These are phyloP conservation scores for Mortierella sp. DNA, from an alignment of 371 early-diverging fungal genomes.

Conservation along the genomic window DNA sequence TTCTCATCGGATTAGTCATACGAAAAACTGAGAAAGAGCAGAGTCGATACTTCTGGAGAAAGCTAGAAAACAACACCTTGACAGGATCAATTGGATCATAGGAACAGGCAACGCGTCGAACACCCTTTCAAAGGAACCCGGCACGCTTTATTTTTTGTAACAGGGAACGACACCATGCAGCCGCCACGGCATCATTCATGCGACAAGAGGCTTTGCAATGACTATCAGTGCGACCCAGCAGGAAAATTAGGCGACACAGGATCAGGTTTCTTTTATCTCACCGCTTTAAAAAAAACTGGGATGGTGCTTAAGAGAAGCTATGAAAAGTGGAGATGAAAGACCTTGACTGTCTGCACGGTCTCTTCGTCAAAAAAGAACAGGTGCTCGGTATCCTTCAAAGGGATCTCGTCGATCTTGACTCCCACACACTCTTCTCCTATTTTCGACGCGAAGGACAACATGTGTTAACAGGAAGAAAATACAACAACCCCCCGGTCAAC, in stretches of 20 bases:
- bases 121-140: too few species aligned
- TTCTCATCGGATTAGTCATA: not conserved
- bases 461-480: not conserved
- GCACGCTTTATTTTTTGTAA: not conserved
- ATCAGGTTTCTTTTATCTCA: not conserved
- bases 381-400: constrained; percentile 27
- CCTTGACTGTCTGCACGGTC: constrained; percentile 50
- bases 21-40: not conserved
- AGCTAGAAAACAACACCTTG: not conserved
- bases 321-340: constrained; percentile 38
- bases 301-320: not conserved
- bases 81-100: not conserved
- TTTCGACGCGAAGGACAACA: not conserved
- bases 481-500: not conserved
- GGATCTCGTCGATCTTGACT: constrained; percentile 43
- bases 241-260: not conserved
- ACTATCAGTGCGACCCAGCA: not conserved
- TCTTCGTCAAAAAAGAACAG: constrained; percentile 54
- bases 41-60: not conserved
- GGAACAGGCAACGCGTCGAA: not conserved
- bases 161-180: not conserved
- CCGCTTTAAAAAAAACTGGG: not conserved
- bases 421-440: constrained; percentile 42
- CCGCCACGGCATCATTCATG: not conserved
- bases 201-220: not conserved